Percentiles rank a stretch among this genome's conserved stretches.
These are phyloP conservation scores for Globisporangium echinulatum DNA, from an alignment of 352 stramenopile species.

Conservation along the genomic window DNA sequence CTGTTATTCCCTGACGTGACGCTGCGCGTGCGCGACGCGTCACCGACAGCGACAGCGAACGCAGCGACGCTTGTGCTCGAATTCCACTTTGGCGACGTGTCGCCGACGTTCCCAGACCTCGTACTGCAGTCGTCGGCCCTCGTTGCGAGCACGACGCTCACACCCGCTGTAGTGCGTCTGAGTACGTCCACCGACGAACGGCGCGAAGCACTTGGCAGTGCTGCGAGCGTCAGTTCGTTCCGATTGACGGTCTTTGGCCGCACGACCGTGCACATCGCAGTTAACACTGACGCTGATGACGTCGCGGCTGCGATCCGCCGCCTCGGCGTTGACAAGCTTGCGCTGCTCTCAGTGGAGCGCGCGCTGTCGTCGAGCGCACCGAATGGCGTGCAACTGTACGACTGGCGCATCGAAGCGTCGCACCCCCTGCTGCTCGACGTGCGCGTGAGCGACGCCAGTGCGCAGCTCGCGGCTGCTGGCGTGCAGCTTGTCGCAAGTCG, in stretches of 20 bases:
- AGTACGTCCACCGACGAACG: background rate
- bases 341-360: constrained; percentile 1
- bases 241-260: constrained; percentile 7
- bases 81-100: constrained; percentile 2
- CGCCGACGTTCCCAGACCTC: constrained; percentile 5
- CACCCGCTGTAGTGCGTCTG: background rate
- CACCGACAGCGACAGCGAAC: background rate
- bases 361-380: background rate
- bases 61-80: constrained; percentile 1
- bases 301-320: constrained; percentile 8
- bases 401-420: constrained; percentile 11
- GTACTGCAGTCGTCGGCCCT: constrained; percentile 4
- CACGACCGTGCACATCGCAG: constrained; percentile 1
- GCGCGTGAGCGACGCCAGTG: background rate
- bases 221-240: constrained; percentile 1
- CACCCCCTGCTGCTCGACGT: constrained; percentile 6
- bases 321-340: constrained; percentile 3
- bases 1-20: constrained; percentile 2
- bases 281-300: constrained; percentile 3
- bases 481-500: constrained; percentile 2
- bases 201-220: background rate
- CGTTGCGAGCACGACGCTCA: background rate
- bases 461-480: background rate
- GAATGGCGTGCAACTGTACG: background rate
- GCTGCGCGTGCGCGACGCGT: constrained; percentile 7